Conservation (phyloP, 345 rosid species). For the Jatropha curcas region DNA sequence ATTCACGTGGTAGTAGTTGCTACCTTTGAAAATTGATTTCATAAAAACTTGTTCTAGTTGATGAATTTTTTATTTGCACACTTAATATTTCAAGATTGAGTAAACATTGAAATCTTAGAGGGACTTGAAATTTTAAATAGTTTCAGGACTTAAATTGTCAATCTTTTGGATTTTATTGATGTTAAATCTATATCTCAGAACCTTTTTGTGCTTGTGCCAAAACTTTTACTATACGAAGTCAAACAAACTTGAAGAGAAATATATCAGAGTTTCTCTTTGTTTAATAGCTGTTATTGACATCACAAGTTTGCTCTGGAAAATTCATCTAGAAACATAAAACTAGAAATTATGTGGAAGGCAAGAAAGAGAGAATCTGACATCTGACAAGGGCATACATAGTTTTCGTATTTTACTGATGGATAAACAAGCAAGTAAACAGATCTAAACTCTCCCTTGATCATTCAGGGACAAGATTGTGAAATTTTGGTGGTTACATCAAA, state of each 20-base stretch:
- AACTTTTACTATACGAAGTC: neutral
- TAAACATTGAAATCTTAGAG: too few species aligned
- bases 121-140: too few species aligned
- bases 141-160: too few species aligned
- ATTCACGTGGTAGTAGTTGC: too few species aligned
- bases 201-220: too few species aligned
- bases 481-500: neutral
- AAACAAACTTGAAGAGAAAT: neutral
- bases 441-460: neutral
- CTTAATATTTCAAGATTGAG: too few species aligned
- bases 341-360: neutral
- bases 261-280: neutral
- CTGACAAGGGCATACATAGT: neutral
- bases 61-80: too few species aligned
- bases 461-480: neutral
- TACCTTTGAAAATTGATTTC: too few species aligned
- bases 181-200: too few species aligned
- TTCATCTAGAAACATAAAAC: neutral
- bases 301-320: neutral
- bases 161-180: too few species aligned
- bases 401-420: neutral
- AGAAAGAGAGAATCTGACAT: neutral
- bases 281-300: neutral
- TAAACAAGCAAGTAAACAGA: neutral
- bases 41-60: too few species aligned